Percentiles rank a stretch among this genome's conserved stretches.
These are phyloP conservation scores for Cercospora canescens DNA, from an alignment of 2,329 filamentous ascomycete species.

Conservation along the genomic window DNA sequence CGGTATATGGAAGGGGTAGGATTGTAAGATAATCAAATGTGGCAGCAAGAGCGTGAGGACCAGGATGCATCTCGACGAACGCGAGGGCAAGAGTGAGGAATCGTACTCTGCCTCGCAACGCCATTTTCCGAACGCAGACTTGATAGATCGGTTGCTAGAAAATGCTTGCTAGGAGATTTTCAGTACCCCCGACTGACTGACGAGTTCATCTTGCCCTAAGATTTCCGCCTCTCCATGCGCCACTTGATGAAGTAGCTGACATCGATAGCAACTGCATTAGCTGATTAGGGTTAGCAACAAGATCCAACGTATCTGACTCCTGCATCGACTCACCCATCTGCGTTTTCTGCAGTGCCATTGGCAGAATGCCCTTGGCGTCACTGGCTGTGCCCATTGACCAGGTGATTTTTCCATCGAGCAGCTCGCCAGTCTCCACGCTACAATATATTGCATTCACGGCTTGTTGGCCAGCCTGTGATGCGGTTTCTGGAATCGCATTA, in stretches of 20 bases:
- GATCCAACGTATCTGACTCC: background rate
- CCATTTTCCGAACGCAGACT: background rate
- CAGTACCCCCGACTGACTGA: background rate
- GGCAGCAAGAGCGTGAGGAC: background rate
- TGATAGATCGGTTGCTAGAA: background rate
- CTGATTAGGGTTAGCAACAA: constrained; percentile 26
- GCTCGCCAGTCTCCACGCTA: constrained; percentile 55
- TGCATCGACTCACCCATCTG: constrained; percentile 44
- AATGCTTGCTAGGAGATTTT: too few relatives aligned
- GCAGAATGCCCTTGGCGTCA: constrained; percentile 67
- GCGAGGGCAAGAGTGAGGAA: background rate
- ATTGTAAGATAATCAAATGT: background rate
- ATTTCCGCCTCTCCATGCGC: constrained; percentile 39
- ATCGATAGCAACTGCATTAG: constrained; percentile 67
- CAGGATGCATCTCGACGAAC: background rate
- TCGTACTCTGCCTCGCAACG: background rate
- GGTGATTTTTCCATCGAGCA: constrained; percentile 48
- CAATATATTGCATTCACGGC: constrained; percentile 38
- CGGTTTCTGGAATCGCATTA: background rate
- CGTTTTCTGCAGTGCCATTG: constrained; percentile 65
- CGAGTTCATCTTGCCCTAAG: background rate
- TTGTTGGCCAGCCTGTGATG: constrained; percentile 24
- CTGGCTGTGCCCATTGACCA: constrained; percentile 80
- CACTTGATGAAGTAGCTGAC: constrained; percentile 68
- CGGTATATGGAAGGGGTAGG: background rate